Evolutionary conservation across 306 rosid species (phyloP).

Genomic region (Quercus dentata): DNA sequence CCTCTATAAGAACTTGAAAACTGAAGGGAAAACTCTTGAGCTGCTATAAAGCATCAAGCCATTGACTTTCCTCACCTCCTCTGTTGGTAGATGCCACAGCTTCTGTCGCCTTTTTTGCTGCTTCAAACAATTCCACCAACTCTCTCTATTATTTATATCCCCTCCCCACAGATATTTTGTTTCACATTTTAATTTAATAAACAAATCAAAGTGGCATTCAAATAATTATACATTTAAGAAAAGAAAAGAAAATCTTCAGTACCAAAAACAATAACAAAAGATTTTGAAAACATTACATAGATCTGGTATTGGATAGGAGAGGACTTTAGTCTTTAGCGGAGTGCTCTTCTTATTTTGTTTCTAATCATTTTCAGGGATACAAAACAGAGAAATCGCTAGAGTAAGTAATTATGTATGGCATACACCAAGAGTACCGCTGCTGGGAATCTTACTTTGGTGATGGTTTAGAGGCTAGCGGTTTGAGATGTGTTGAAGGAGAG

Average conservation of each 20-base stretch:
- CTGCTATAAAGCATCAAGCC: constrained; percentile 78
- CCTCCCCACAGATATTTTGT: not conserved
- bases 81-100: constrained; percentile 45
- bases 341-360: too few relatives aligned
- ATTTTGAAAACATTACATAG: constrained; percentile 16
- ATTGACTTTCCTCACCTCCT: constrained; percentile 60
- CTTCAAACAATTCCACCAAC: constrained; percentile 63
- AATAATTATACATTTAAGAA: not conserved
- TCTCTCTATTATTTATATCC: constrained; percentile 52
- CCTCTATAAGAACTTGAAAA: constrained; percentile 17
- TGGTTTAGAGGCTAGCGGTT: too few relatives aligned
- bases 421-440: too few relatives aligned
- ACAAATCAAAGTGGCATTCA: not conserved
- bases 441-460: too few relatives aligned
- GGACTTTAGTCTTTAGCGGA: not conserved
- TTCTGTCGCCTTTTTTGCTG: constrained; percentile 80
- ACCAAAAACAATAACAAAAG: not conserved
- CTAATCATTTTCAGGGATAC: too few relatives aligned
- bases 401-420: too few relatives aligned
- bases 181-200: not conserved
- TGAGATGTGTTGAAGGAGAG: too few relatives aligned
- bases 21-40: constrained; percentile 86
- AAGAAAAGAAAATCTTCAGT: too few relatives aligned
- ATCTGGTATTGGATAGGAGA: not conserved
- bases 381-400: not conserved